Base-by-base conservation (phyloP, 2,329 filamentous ascomycete genomes). In the Hypoxylon sp. region DNA sequence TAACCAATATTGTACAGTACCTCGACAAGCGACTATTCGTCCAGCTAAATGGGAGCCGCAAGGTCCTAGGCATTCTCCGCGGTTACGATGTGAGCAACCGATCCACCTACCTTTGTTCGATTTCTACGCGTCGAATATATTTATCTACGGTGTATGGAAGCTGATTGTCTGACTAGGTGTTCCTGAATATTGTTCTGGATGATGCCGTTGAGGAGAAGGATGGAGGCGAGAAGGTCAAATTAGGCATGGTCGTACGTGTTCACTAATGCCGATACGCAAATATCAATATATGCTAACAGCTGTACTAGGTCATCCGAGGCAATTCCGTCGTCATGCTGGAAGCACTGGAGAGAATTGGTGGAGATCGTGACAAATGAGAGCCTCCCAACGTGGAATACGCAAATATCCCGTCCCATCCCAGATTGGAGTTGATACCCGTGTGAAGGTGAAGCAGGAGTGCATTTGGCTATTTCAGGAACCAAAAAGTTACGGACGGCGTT, bases 291-390 rank as follows among this genome's bases (percentile, higher is more conserved):
- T 14, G 32, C 78, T 82, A 62, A 81, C 43, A 1, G n/a, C 7
- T 2, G 2, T 16, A 25, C 5, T 65, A 94, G 91, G 92, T 97
- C 70, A 97, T 99, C 75, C 92, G 96, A 73, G 96, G 96, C 70
- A 99, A 99, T 82, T 97, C 95, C 1, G 94, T 99, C 25, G 94
- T 99, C 60, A 97, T 99, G 95, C 88, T 99, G 60, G 96, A 99
- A 82, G 93, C 89, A 8, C 80, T 92, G 62, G 87, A 90, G 77
- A 84, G 89, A 74, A 90, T 92, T 71, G 88, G 87, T 68, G 87
- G 87, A 74, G 86, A 90, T 70, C 80, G 81, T 66, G 74, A 76
- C 45, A 76, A 76, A 73, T 76, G 63, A 76, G 48, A 53, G 11
- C 29, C 54, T 23, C 21, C 19, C 34, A 21, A 47, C 51, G 53